Evolutionary conservation across 768 basidiomycete genomes (phyloP).

Genomic region (Lentinus brumalis): DNA sequence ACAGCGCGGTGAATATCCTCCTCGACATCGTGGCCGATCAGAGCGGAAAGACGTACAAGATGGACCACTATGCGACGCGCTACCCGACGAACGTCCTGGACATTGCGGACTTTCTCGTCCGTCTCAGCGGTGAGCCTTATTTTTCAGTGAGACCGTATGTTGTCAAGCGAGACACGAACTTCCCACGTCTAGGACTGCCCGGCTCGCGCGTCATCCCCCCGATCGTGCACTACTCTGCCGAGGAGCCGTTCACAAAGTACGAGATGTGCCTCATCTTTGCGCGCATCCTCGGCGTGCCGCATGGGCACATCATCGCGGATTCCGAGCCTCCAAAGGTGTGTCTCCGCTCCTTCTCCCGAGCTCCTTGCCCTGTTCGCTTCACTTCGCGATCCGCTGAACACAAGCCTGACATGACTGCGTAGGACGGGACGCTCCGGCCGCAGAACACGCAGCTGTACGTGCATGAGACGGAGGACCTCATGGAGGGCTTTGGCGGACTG

Average conservation of each 20-base stretch:
- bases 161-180: not conserved
- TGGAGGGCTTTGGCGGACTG: conserved; percentile 49
- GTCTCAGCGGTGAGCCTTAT: conserved; percentile 59
- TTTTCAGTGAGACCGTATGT: not conserved
- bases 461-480: conserved; percentile 68
- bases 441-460: conserved; percentile 80
- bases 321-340: conserved; percentile 60
- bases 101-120: conserved; percentile 81
- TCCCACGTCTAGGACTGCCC: conserved; percentile 33
- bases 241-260: conserved; percentile 89
- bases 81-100: conserved; percentile 92
- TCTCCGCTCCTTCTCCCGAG: not conserved
- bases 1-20: conserved; percentile 88
- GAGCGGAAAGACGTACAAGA: conserved; percentile 85
- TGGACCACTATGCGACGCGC: conserved; percentile 94
- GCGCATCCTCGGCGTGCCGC: conserved; percentile 66
- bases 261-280: conserved; percentile 85
- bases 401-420: not conserved
- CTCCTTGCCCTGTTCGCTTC: not conserved
- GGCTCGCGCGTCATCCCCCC: conserved; percentile 50
- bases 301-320: conserved; percentile 76
- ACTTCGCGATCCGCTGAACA: too few species aligned
- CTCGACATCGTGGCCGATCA: conserved; percentile 86
- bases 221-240: conserved; percentile 84
- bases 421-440: conserved; percentile 73